phyloP scores from a whole-genome alignment of 2,329 filamentous ascomycete species.

The Biscogniauxia marginata region DNA sequence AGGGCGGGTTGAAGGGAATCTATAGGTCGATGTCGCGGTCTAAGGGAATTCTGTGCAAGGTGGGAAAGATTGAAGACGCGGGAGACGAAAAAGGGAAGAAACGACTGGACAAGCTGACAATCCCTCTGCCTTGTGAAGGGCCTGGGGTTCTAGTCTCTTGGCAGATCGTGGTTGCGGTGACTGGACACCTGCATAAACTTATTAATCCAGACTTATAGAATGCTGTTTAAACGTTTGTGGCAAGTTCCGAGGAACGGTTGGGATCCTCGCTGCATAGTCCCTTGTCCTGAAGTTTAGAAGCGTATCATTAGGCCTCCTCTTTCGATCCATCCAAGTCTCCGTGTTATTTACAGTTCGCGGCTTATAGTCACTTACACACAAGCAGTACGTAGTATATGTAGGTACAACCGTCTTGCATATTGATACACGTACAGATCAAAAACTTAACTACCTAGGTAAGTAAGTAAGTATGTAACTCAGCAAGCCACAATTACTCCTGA shows the following conservation, averaged over 20 bases:
- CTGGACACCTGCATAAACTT: slow-evolving; percentile 22
- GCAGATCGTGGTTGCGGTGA: slow-evolving; percentile 26
- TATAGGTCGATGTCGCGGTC: background rate
- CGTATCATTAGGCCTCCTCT: background rate
- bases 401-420: no score
- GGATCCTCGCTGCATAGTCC: slow-evolving; percentile 6
- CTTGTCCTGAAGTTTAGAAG: background rate
- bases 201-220: no score
- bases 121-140: slow-evolving; percentile 9
- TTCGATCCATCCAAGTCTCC: background rate
- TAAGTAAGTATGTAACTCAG: no score
- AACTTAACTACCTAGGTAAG: no score
- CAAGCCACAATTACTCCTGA: no score
- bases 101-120: slow-evolving; percentile 17
- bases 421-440: no score
- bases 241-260: slow-evolving; percentile 15
- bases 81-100: slow-evolving; percentile 21
- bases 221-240: slow-evolving; percentile 19
- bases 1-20: slow-evolving; percentile 1
- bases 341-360: no score
- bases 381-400: no score
- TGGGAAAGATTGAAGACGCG: slow-evolving; percentile 12
- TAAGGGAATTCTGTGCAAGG: background rate
- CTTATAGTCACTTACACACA: no score
- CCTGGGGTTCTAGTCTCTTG: slow-evolving; percentile 25